These are phyloP conservation scores for Lodderomyces parapsilosis DNA, from an alignment of 1,139 yeast species.

Conservation along the genomic window DNA sequence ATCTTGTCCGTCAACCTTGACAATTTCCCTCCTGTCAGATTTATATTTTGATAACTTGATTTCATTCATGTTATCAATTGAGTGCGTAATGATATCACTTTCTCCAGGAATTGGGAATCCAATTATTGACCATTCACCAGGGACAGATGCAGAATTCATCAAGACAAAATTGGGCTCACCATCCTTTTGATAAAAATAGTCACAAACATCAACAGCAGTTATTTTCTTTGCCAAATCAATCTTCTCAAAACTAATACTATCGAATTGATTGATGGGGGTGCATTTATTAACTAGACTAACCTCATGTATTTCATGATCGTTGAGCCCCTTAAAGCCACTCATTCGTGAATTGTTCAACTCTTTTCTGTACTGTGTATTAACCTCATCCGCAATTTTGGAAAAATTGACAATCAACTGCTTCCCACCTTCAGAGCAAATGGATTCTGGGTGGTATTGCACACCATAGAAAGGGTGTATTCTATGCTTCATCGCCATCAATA, in stretches of 20 bases:
- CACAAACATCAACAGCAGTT: constrained; percentile 50
- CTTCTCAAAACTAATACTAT: constrained; percentile 17
- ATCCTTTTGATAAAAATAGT: constrained; percentile 24
- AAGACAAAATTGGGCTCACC: constrained; percentile 46
- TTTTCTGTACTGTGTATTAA: constrained; percentile 25
- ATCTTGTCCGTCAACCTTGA: constrained; percentile 8
- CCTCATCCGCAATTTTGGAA: constrained; percentile 48
- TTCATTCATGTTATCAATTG: constrained; percentile 38
- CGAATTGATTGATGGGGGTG: constrained; percentile 1
- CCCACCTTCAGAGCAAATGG: constrained; percentile 79
- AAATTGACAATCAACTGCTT: constrained; percentile 59
- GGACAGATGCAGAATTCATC: constrained; percentile 71
- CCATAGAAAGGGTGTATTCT: constrained; percentile 70
- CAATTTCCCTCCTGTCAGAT: constrained; percentile 8
- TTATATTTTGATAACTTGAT: constrained; percentile 21
- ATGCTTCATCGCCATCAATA: constrained; percentile 82
- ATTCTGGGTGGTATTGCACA: constrained; percentile 97
- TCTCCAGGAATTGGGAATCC: constrained; percentile 59
- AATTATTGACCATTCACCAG: constrained; percentile 86
- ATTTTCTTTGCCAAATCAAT: constrained; percentile 17
- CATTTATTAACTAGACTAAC: constrained; percentile 13
- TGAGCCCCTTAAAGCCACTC: constrained; percentile 7
- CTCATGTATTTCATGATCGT: constrained; percentile 15
- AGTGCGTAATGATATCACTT: constrained; percentile 67
- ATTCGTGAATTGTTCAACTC: constrained; percentile 2